phyloP scores from a whole-genome alignment of 164 flowering plant species.

The Dillenia turbinata region DNA sequence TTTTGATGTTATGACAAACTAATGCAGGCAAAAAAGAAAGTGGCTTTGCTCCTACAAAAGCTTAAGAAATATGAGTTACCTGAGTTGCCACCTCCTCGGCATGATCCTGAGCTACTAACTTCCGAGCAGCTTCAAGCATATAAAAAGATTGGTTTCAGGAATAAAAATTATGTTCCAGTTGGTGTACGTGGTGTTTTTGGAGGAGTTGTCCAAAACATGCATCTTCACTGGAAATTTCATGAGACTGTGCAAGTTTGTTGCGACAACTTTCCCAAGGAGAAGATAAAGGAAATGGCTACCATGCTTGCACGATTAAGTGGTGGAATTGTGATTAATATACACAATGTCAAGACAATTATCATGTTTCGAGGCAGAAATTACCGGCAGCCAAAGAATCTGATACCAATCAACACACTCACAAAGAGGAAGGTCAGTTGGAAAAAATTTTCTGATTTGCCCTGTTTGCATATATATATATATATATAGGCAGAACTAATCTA shows the following conservation, averaged over 20 bases:
- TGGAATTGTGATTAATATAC: slow-evolving; percentile 90
- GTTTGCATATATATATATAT: too few relatives aligned
- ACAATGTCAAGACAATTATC: slow-evolving; percentile 91
- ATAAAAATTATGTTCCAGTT: slow-evolving; percentile 90
- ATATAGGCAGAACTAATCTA: too few relatives aligned
- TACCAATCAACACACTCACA: slow-evolving; percentile 94
- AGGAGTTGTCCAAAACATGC: slow-evolving; percentile 99
- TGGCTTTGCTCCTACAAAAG: slow-evolving; percentile 86
- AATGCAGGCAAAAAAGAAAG: slow-evolving; percentile 94
- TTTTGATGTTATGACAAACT: background rate
- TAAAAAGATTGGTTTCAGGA: slow-evolving; percentile 88
- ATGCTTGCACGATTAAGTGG: slow-evolving; percentile 95
- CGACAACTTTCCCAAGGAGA: slow-evolving; percentile 96
- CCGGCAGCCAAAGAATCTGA: slow-evolving; percentile 91
- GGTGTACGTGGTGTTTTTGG: slow-evolving; percentile 99
- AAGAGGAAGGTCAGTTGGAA: slow-evolving; percentile 78
- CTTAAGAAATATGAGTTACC: slow-evolving; percentile 97
- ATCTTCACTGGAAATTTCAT: slow-evolving; percentile 99
- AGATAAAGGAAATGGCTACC: slow-evolving; percentile 95
- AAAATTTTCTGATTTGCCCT: background rate
- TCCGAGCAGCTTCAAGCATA: slow-evolving; percentile 92
- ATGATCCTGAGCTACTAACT: slow-evolving; percentile 97
- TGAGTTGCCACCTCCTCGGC: slow-evolving; percentile 79
- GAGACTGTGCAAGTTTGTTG: slow-evolving; percentile 99
- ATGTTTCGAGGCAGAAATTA: slow-evolving; percentile 99